Percentiles rank a stretch among this genome's conserved stretches.
Evolutionary conservation across 1,139 yeast genomes (phyloP).

Genomic region (Lodderomyces oxycetoniae): DNA sequence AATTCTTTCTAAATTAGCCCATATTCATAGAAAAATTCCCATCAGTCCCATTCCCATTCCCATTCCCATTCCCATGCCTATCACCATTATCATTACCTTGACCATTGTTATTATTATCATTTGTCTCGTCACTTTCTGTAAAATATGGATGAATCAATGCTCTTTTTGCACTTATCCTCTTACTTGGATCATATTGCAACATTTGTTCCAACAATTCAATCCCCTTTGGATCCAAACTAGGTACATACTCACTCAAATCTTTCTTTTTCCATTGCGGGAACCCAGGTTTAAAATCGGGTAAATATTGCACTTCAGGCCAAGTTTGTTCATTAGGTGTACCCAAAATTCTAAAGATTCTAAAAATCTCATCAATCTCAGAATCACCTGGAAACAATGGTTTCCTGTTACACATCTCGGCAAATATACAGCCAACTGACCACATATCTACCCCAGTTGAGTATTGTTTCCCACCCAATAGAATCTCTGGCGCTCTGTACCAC

Average conservation of each 20-base stretch:
- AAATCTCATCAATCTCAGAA: slow-evolving; percentile 95
- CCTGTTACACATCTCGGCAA: slow-evolving; percentile 97
- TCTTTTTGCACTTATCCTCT: slow-evolving; percentile 89
- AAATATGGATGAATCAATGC: slow-evolving; percentile 91
- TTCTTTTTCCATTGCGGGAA: slow-evolving; percentile 93
- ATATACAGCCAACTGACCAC: slow-evolving; percentile 98
- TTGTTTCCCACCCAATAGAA: slow-evolving; percentile 91
- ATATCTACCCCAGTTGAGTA: slow-evolving; percentile 97
- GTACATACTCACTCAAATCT: slow-evolving; percentile 67
- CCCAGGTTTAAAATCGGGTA: slow-evolving; percentile 93
- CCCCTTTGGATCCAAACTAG: slow-evolving; percentile 76
- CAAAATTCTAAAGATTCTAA: slow-evolving; percentile 83
- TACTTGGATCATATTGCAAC: slow-evolving; percentile 89
- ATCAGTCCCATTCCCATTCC: slow-evolving; percentile 7
- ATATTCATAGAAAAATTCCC: slow-evolving; percentile 32
- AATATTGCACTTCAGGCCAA: slow-evolving; percentile 94
- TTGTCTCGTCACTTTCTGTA: slow-evolving; percentile 42
- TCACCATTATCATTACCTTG: neutral
- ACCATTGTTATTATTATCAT: slow-evolving; percentile 5
- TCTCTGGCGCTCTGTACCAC: slow-evolving; percentile 98
- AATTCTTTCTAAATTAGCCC: slow-evolving; percentile 21
- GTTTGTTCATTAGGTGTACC: slow-evolving; percentile 93
- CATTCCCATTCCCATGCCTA: slow-evolving; percentile 6
- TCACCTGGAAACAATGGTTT: slow-evolving; percentile 97
- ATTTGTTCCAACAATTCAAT: slow-evolving; percentile 75